These are phyloP conservation scores for Verticillium isaacii DNA, from an alignment of 2,329 filamentous ascomycete genomes.

Conservation along the genomic window DNA sequence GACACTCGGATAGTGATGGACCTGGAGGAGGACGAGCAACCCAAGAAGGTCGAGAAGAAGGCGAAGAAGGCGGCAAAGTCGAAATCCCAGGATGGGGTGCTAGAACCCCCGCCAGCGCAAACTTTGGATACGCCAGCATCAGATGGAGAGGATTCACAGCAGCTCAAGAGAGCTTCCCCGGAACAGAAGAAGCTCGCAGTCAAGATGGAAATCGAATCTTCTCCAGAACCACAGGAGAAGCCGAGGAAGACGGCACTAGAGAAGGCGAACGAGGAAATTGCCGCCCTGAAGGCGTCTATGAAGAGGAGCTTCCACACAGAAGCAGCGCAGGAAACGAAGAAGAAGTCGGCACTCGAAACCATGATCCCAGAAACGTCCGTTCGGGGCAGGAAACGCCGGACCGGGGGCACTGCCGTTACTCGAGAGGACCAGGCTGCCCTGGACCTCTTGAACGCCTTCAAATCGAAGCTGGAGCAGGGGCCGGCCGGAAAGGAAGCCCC, in stretches of 20 bases:
- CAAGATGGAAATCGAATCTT: slow-evolving; percentile 14
- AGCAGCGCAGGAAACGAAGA: slow-evolving; percentile 46
- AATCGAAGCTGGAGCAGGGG: slow-evolving; percentile 63
- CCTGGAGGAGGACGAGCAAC: slow-evolving; percentile 22
- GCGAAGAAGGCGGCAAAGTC: slow-evolving; percentile 16
- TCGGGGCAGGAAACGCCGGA: slow-evolving; percentile 63
- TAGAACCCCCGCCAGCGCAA: not conserved
- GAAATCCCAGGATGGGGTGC: slow-evolving; percentile 5
- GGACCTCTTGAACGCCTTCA: slow-evolving; percentile 73
- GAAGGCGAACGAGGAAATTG: slow-evolving; percentile 74
- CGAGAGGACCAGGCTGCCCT: slow-evolving; percentile 61
- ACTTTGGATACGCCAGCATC: not conserved
- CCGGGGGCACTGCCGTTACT: not conserved
- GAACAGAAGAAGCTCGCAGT: slow-evolving; percentile 16
- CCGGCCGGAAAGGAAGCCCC: slow-evolving; percentile 31
- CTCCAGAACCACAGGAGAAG: slow-evolving; percentile 27
- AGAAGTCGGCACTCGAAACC: slow-evolving; percentile 64
- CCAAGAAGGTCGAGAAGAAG: slow-evolving; percentile 22
- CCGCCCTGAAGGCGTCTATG: slow-evolving; percentile 77
- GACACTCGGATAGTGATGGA: slow-evolving; percentile 70
- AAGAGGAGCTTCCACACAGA: slow-evolving; percentile 54
- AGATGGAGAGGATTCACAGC: not conserved
- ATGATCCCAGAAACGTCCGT: slow-evolving; percentile 71
- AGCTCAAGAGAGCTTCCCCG: slow-evolving; percentile 12
- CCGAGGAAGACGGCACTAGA: slow-evolving; percentile 53